Evolutionary conservation across 257 asterid genomes (phyloP), one percentile per base, ranked within the genome.

Genomic region (Schizonepeta tenuifolia): DNA sequence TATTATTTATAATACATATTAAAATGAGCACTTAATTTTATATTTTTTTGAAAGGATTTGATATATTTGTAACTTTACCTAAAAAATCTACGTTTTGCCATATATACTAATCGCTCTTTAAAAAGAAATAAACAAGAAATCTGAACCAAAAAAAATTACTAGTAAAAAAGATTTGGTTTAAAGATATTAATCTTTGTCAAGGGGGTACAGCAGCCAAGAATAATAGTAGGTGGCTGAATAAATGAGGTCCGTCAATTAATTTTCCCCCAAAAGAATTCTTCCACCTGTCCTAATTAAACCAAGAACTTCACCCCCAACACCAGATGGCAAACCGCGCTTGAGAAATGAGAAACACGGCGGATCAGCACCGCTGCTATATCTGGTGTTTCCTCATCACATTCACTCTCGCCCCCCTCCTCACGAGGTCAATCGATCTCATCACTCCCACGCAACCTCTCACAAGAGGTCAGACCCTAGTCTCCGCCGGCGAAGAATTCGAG

Each of bases 401-500:
- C 41, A 38, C 68, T 38, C 53, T 78, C 49, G 66, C 73, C 60
- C 76, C 88, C 2, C 7, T 70, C 6, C 55, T 51, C 74, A 11
- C 80, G 21, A 22, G 50, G 31, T 72, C 93, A 15, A 69, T 59
- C 49, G 82, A 82, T 78, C 77, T 81, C 69, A 76, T 87, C 26
- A 79, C 87, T 10, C 75, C 66, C 14, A 69, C 86, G 15, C 83
- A 74, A 5, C 69, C 58, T 1, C 86, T 90, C 66, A 65, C 74
- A 33, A 65, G 33, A 7, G 72, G 77, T 36, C 74, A 84, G 20
- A 84, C 88, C 38, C 57, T 90, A 68, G 41, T 77, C 69, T 90
- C 96, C 59, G 40, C 79, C 41, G 66, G 77, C 2, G 57, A 77
- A n/a, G 79, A 79, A 40, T 87, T 87, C 76, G 95, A 89, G 79